These are phyloP conservation scores for Chrysosporium queenslandicum DNA, from an alignment of 2,329 filamentous ascomycete genomes.

Conservation along the genomic window DNA sequence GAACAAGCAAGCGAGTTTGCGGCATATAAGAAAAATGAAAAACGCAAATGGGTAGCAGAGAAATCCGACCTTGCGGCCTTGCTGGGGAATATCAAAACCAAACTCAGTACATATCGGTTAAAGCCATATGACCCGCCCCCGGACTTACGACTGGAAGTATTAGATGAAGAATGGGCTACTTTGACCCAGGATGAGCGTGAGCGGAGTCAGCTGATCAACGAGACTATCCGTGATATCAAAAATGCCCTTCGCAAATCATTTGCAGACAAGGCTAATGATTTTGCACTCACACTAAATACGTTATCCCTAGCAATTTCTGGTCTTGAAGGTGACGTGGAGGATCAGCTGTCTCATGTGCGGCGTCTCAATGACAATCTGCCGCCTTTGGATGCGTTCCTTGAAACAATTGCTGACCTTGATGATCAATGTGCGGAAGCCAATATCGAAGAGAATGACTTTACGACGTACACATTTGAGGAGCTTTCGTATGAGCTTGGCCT, in stretches of 20 bases:
- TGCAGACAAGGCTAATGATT: slow-evolving; percentile 96
- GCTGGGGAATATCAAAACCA: slow-evolving; percentile 97
- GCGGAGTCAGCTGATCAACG: slow-evolving; percentile 88
- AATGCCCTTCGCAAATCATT: slow-evolving; percentile 86
- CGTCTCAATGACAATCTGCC: slow-evolving; percentile 74
- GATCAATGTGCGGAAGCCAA: slow-evolving; percentile 90
- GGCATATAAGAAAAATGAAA: slow-evolving; percentile 80
- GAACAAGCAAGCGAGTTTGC: slow-evolving; percentile 71
- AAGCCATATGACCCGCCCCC: slow-evolving; percentile 81
- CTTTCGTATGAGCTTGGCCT: slow-evolving; percentile 85
- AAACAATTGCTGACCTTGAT: slow-evolving; percentile 76
- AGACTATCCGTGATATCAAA: slow-evolving; percentile 97
- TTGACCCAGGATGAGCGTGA: slow-evolving; percentile 77
- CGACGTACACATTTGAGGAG: slow-evolving; percentile 98
- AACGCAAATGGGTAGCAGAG: slow-evolving; percentile 93
- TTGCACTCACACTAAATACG: slow-evolving; percentile 88
- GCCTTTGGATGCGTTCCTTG: slow-evolving; percentile 82
- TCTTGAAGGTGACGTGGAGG: slow-evolving; percentile 93
- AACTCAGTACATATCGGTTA: slow-evolving; percentile 86
- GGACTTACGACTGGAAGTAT: slow-evolving; percentile 68
- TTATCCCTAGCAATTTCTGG: slow-evolving; percentile 90
- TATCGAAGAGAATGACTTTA: slow-evolving; percentile 98
- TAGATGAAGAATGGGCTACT: slow-evolving; percentile 71
- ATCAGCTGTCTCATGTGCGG: slow-evolving; percentile 79
- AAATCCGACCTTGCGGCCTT: slow-evolving; percentile 91